Evolutionary conservation across 768 basidiomycete species (phyloP), one percentile per base, ranked within the genome.

Genomic region (Lentinula guzmanii): DNA sequence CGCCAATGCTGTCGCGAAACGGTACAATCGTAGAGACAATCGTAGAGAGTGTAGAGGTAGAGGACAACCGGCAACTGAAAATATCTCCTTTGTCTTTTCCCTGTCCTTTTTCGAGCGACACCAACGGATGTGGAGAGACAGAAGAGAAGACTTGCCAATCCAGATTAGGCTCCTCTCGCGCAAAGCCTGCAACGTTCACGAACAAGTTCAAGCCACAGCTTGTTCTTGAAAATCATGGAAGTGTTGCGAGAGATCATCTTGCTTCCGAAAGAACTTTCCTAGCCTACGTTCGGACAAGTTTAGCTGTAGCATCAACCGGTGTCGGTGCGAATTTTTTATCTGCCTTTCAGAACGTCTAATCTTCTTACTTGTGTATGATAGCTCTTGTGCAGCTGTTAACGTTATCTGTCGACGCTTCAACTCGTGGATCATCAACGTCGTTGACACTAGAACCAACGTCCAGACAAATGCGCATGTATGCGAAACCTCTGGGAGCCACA

Each of bases 201-300:
- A 55, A 55, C 21, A 56, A 24, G 24, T 56, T 42, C 15, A 43
- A 24, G 2, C 55, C 55, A 28, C 37, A 28, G 11, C 55, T 56
- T 6, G 18, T 56, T 16, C 71, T 87, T 35, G 78, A 85, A 67
- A 87, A 87, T 68, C 77, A 77, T 21, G 86, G 86, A 8, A 86
- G 81, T 64, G 83, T 85, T 2, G 86, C 86, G 7, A 77, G 86
- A 9, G 86, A 87, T 65, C 86, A 87, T 65, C 73, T 87, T 0
- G 86, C 86, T 2, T 82, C 79, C 15, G 86, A 87, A 65, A 74
- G 86, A 52, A 86, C 86, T 2, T 86, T 84, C 65, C 71, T 87
- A 41, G 84, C 86, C 11, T 87, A 86, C 64, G 74, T 85, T 53
- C 77, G 86, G n/a, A 87, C 86, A 2, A 86, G 85, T 66, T 73